These are phyloP conservation scores for Santalum album DNA, from an alignment of 164 flowering plant species.

Conservation along the genomic window DNA sequence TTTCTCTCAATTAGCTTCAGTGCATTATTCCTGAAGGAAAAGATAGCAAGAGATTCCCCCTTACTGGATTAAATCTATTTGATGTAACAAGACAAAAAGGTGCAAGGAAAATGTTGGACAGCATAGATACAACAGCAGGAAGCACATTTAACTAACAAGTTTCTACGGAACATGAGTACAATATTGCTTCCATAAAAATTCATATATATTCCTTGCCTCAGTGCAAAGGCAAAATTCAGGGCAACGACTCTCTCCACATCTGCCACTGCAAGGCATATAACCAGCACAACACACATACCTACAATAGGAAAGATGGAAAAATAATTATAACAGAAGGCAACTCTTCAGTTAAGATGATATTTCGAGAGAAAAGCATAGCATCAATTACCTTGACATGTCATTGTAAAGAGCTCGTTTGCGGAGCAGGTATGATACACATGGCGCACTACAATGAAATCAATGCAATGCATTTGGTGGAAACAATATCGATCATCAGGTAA, in stretches of 20 bases:
- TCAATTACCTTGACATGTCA: constrained; percentile 44
- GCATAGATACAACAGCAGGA: too few species aligned
- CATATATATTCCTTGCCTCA: too few species aligned
- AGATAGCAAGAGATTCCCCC: too few species aligned
- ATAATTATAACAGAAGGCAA: not conserved
- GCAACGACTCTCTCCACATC: constrained; percentile 63
- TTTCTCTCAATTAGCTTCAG: too few species aligned
- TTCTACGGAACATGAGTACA: too few species aligned
- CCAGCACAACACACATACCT: constrained; percentile 74
- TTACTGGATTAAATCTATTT: too few species aligned
- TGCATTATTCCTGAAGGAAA: too few species aligned
- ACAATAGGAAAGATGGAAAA: constrained; percentile 6
- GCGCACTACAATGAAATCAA: constrained; percentile 39
- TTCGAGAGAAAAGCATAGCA: not conserved
- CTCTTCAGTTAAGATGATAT: not conserved
- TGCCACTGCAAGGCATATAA: constrained; percentile 74
- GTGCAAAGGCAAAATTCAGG: constrained; percentile 66
- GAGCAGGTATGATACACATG: constrained; percentile 88
- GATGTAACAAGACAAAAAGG: too few species aligned
- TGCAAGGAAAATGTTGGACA: too few species aligned
- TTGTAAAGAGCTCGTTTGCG: constrained; percentile 89
- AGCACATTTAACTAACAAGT: too few species aligned
- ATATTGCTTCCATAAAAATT: too few species aligned
- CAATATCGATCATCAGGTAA: too few species aligned
- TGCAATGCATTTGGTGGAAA: not conserved